These are phyloP conservation scores for Gentiana macrophylla DNA, from an alignment of 257 asterid species.

Conservation along the genomic window DNA sequence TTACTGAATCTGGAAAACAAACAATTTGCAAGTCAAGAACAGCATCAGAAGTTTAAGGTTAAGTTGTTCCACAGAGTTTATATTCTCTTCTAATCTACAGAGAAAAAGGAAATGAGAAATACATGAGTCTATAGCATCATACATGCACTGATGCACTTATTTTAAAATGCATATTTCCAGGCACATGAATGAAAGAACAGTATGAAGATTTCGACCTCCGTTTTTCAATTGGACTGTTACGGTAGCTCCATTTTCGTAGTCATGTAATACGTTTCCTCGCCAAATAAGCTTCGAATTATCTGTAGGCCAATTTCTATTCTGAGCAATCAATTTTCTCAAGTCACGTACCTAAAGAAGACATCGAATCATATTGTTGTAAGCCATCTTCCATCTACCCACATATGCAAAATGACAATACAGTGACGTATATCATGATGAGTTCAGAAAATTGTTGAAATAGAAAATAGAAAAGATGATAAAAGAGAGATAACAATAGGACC, in stretches of 20 bases:
- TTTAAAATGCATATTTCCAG: too few species aligned
- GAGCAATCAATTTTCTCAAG: slow-evolving; percentile 67
- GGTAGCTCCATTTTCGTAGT: slow-evolving; percentile 41
- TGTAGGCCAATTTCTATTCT: slow-evolving; percentile 31
- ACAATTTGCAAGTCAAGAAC: slow-evolving; percentile 9
- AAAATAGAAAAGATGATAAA: too few species aligned
- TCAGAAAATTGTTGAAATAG: too few species aligned
- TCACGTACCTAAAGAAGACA: slow-evolving; percentile 45
- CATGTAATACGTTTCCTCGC: slow-evolving; percentile 63
- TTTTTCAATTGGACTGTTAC: slow-evolving; percentile 34
- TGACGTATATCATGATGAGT: too few species aligned
- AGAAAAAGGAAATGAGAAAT: too few species aligned
- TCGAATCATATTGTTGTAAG: neutral
- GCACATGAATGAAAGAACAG: neutral
- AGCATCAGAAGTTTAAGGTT: neutral
- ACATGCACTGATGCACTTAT: too few species aligned
- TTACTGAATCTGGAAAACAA: slow-evolving; percentile 46
- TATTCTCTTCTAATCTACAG: too few species aligned
- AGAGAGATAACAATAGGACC: too few species aligned
- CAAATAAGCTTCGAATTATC: slow-evolving; percentile 59
- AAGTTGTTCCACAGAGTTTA: neutral
- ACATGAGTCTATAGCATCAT: too few species aligned
- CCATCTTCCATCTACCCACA: neutral
- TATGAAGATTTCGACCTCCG: slow-evolving; percentile 39
- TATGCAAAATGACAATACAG: too few species aligned